Conservation (phyloP, 169 alveolate genomes). For the Plasmodium coatneyi region DNA sequence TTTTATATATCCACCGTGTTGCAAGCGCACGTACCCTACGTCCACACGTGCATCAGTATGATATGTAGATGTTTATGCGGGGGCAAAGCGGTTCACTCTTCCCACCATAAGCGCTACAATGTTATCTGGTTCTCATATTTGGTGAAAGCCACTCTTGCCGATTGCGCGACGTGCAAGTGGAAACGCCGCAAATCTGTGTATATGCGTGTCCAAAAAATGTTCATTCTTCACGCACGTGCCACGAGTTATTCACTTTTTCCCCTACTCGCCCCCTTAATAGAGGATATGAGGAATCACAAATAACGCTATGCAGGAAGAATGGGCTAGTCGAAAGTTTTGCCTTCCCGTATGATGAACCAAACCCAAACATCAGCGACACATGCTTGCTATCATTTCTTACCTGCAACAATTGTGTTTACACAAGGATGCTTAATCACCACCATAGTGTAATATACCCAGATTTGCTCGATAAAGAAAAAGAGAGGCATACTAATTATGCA, state of each 20-base stretch:
- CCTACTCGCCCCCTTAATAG: conserved; percentile 7
- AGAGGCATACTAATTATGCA: conserved; percentile 20
- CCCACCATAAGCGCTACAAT: background rate
- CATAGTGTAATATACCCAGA: conserved; percentile 55
- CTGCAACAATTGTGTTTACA: conserved; percentile 48
- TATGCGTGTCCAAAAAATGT: background rate
- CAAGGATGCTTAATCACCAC: conserved; percentile 60
- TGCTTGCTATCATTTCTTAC: conserved; percentile 28
- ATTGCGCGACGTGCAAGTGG: background rate
- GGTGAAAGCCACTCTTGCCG: background rate
- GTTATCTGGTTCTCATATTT: background rate
- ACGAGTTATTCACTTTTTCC: background rate
- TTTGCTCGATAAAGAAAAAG: conserved; percentile 22
- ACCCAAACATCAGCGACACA: conserved; percentile 7
- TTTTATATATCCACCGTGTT: background rate
- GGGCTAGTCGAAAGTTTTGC: conserved; percentile 49
- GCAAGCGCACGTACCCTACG: background rate
- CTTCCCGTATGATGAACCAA: conserved; percentile 14
- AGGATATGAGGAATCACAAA: conserved; percentile 73
- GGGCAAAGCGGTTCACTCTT: background rate
- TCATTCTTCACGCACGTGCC: background rate
- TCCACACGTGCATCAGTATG: background rate
- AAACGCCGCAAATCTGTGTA: background rate
- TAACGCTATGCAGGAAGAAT: conserved; percentile 48
- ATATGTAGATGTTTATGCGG: background rate